Conservation (phyloP, 148 eudicot genomes). For the Mesembryanthemum crystallinum region DNA sequence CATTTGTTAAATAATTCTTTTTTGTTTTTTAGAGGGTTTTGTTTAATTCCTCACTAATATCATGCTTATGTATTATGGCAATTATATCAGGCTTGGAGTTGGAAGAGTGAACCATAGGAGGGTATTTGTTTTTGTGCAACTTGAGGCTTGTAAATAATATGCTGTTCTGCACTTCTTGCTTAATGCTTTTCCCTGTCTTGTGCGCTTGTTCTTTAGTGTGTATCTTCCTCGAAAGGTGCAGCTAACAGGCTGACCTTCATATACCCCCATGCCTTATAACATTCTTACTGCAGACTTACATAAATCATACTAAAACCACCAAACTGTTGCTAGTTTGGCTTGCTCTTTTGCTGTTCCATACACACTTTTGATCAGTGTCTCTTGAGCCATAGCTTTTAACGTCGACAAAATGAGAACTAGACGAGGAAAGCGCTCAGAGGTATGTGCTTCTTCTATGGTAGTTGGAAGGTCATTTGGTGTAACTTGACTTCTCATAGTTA, state of each 20-base stretch:
- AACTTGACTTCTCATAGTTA: background rate
- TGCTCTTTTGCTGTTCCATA: constrained; percentile 1
- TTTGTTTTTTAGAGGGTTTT: background rate
- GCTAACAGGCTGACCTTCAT: constrained; percentile 7
- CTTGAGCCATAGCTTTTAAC: background rate
- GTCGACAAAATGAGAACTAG: constrained; percentile 46
- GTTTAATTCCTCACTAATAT: background rate
- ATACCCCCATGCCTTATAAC: constrained; percentile 9
- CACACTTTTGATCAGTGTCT: constrained; percentile 1
- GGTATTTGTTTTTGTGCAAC: constrained; percentile 32
- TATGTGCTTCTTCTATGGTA: constrained; percentile 25
- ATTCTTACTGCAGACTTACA: background rate
- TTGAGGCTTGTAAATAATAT: constrained; percentile 32
- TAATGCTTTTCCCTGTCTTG: constrained; percentile 24
- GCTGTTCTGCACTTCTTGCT: constrained; percentile 28
- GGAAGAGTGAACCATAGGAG: constrained; percentile 19
- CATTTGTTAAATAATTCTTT: constrained; percentile 1
- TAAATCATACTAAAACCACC: constrained; percentile 14
- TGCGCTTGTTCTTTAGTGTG: constrained; percentile 11
- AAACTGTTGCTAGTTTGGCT: constrained; percentile 18
- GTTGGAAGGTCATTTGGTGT: constrained; percentile 1
- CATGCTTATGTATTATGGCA: constrained; percentile 7
- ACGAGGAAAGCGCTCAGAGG: constrained; percentile 67
- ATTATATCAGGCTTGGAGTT: constrained; percentile 6
- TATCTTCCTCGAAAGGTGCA: constrained; percentile 34